Conservation (phyloP, 2,329 filamentous ascomycete species). For the Penicillium sp. region DNA sequence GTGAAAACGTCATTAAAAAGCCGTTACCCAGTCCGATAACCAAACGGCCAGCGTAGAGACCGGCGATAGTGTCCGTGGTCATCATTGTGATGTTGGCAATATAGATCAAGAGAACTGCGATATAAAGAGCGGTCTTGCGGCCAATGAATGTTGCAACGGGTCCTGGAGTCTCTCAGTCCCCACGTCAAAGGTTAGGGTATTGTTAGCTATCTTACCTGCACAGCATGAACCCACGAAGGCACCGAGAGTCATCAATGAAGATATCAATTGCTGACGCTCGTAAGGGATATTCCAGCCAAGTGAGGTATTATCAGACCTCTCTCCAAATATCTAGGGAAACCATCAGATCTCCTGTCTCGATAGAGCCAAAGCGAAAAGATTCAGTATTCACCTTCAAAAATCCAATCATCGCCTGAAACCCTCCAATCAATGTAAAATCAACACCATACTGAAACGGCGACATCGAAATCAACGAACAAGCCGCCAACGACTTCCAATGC, state of each 20-base stretch:
- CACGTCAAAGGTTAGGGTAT: not conserved
- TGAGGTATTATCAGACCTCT: slow-evolving; percentile 18
- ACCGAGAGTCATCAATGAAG: slow-evolving; percentile 48
- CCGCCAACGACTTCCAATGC: slow-evolving; percentile 24
- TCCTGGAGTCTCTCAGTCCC: slow-evolving; percentile 12
- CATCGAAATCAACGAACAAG: slow-evolving; percentile 31
- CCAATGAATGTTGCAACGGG: slow-evolving; percentile 44
- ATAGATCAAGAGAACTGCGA: slow-evolving; percentile 51
- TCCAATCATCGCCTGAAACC: slow-evolving; percentile 33
- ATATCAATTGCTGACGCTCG: slow-evolving; percentile 46
- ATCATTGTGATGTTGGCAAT: slow-evolving; percentile 59
- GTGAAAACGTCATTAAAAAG: slow-evolving; percentile 57
- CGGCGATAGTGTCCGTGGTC: slow-evolving; percentile 53
- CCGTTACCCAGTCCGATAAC: slow-evolving; percentile 58
- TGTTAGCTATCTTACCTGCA: slow-evolving; percentile 25
- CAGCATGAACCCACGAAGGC: slow-evolving; percentile 44
- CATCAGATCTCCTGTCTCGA: not conserved
- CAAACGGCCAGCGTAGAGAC: slow-evolving; percentile 55
- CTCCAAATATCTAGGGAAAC: slow-evolving; percentile 24
- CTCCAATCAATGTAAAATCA: slow-evolving; percentile 32
- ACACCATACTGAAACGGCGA: slow-evolving; percentile 33
- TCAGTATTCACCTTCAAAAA: slow-evolving; percentile 23
- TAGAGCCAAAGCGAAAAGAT: not conserved
- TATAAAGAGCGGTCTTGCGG: slow-evolving; percentile 46
- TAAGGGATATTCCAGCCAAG: slow-evolving; percentile 37